Percentiles rank a stretch among this genome's conserved stretches.
Evolutionary conservation across 1,139 yeast genomes (phyloP).

Genomic region (Blastobotrys apis): DNA sequence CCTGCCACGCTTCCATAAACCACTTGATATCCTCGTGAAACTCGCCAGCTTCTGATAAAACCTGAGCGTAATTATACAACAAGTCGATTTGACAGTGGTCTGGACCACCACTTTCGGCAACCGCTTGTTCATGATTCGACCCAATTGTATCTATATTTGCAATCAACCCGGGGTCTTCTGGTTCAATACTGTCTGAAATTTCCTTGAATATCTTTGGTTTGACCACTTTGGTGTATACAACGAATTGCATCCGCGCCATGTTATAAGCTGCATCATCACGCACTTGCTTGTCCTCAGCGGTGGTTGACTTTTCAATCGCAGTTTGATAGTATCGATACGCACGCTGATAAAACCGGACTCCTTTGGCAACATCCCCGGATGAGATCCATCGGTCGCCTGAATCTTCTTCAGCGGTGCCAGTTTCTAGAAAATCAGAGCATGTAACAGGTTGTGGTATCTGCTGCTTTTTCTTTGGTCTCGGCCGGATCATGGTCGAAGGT

Average conservation of each 20-base stretch:
- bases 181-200: constrained; percentile 15
- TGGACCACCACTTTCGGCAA: constrained; percentile 14
- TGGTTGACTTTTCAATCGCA: constrained; percentile 18
- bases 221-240: constrained; percentile 26
- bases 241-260: constrained; percentile 29
- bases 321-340: constrained; percentile 23
- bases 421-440: constrained; percentile 27
- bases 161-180: constrained; percentile 16
- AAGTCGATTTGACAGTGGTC: constrained; percentile 23
- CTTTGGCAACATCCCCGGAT: constrained; percentile 32
- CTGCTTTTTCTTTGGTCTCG: constrained; percentile 15
- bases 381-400: constrained; percentile 33
- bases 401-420: constrained; percentile 30
- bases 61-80: constrained; percentile 30
- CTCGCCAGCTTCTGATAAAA: constrained; percentile 28
- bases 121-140: constrained; percentile 20
- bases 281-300: constrained; percentile 9
- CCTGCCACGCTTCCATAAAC: constrained; percentile 20
- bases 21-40: constrained; percentile 16
- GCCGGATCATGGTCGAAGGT: background rate
- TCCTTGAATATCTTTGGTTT: constrained; percentile 21
- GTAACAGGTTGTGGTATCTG: constrained; percentile 18
- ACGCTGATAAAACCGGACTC: constrained; percentile 29
- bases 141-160: constrained; percentile 18
- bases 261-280: constrained; percentile 28